phyloP scores from a whole-genome alignment of 768 basidiomycete species.

The Suillus hirtellus region DNA sequence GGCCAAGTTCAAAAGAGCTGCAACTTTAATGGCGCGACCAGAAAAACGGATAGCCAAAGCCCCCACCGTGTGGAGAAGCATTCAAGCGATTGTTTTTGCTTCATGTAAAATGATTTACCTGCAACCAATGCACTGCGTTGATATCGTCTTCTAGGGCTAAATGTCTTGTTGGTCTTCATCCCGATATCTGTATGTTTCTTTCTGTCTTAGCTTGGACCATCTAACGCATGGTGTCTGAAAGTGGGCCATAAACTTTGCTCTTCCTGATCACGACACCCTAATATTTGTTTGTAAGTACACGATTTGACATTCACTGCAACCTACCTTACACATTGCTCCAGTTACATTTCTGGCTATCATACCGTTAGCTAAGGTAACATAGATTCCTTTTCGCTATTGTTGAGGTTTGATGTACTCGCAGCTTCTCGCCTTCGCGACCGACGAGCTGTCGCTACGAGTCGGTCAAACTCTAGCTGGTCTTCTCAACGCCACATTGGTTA shows the following conservation, averaged over 20 bases:
- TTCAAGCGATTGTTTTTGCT: slow-evolving; percentile 52
- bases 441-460: slow-evolving; percentile 81
- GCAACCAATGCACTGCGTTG: neutral
- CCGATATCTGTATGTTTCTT: slow-evolving; percentile 57
- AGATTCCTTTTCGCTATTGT: neutral
- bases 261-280: slow-evolving; percentile 55
- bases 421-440: slow-evolving; percentile 84
- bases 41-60: slow-evolving; percentile 37
- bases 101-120: slow-evolving; percentile 48
- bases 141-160: slow-evolving; percentile 51
- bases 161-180: slow-evolving; percentile 67
- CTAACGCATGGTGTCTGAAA: slow-evolving; percentile 26
- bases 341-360: slow-evolving; percentile 85
- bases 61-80: slow-evolving; percentile 46
- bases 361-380: slow-evolving; percentile 71
- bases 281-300: slow-evolving; percentile 67
- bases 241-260: slow-evolving; percentile 73
- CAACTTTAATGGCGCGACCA: slow-evolving; percentile 37
- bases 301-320: neutral
- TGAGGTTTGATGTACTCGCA: slow-evolving; percentile 25
- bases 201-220: slow-evolving; percentile 6
- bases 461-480: slow-evolving; percentile 84
- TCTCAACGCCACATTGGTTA: slow-evolving; percentile 80
- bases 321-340: slow-evolving; percentile 25
- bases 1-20: slow-evolving; percentile 20